phyloP scores from a whole-genome alignment of 768 basidiomycete genomes.

The Nidularia pulvinata region DNA sequence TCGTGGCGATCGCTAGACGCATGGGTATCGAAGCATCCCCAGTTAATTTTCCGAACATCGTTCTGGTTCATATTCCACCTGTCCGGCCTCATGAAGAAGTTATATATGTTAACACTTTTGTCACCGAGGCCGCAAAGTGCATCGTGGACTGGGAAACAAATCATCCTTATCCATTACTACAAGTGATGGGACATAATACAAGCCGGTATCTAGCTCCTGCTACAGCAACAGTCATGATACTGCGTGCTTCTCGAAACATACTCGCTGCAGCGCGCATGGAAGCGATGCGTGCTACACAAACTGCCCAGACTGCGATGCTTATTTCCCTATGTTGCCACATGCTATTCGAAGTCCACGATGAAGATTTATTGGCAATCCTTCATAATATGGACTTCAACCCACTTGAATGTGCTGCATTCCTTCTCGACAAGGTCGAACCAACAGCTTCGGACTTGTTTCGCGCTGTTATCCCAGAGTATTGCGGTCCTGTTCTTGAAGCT shows the following conservation, averaged over 20 bases:
- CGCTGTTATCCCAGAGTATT: constrained; percentile 23
- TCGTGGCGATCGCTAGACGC: constrained; percentile 49
- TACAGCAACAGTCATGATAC: constrained; percentile 9
- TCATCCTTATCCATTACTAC: constrained; percentile 4
- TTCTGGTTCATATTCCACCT: constrained; percentile 49
- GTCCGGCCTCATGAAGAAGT: constrained; percentile 32
- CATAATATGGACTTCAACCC: constrained; percentile 28
- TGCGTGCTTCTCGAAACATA: constrained; percentile 18
- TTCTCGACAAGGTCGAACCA: constrained; percentile 33
- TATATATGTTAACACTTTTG: constrained; percentile 45
- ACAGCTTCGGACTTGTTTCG: constrained; percentile 17
- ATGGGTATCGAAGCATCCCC: constrained; percentile 53
- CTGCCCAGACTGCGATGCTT: neutral
- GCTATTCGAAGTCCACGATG: constrained; percentile 29
- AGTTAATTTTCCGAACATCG: constrained; percentile 53
- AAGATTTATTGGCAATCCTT: constrained; percentile 26
- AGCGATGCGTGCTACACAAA: neutral
- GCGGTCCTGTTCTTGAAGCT: constrained; percentile 21
- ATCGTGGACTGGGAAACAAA: constrained; percentile 17
- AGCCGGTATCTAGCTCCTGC: constrained; percentile 6
- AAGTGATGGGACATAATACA: constrained; percentile 1
- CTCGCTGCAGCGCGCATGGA: constrained; percentile 13
- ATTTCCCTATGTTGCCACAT: constrained; percentile 32
- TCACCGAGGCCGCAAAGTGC: constrained; percentile 24
- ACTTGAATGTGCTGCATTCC: constrained; percentile 40